These are phyloP conservation scores for Cystofilobasidium capitatum DNA, from an alignment of 768 basidiomycete genomes.

Conservation along the genomic window DNA sequence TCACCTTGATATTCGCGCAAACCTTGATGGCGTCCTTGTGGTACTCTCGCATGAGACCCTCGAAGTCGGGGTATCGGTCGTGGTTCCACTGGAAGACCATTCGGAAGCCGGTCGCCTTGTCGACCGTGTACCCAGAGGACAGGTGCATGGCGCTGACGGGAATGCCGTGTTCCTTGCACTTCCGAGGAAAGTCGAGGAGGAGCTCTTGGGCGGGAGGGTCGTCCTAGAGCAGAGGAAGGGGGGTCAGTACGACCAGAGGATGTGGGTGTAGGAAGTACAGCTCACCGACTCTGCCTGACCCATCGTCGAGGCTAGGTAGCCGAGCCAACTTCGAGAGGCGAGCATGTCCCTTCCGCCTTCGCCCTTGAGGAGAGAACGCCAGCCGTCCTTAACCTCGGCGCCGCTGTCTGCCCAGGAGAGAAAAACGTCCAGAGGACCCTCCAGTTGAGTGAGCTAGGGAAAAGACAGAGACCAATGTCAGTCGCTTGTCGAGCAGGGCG, in stretches of 20 bases:
- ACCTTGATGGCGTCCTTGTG: slow-evolving; percentile 37
- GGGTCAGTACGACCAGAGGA: too few relatives aligned
- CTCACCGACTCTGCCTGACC: slow-evolving; percentile 35
- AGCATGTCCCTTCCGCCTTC: slow-evolving; percentile 5
- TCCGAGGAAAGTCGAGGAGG: slow-evolving; percentile 34
- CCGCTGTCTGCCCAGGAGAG: slow-evolving; percentile 33
- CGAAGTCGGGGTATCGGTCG: slow-evolving; percentile 39
- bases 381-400: slow-evolving; percentile 31
- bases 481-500: too few relatives aligned
- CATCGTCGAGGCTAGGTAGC: slow-evolving; percentile 38
- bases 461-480: too few relatives aligned
- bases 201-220: slow-evolving; percentile 36
- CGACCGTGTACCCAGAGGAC: slow-evolving; percentile 37
- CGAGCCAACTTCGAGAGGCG: slow-evolving; percentile 13
- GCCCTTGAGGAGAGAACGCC: slow-evolving; percentile 22
- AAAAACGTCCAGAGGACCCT: slow-evolving; percentile 37
- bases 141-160: slow-evolving; percentile 38
- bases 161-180: slow-evolving; percentile 37
- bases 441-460: slow-evolving; percentile 31
- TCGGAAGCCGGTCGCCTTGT: slow-evolving; percentile 2
- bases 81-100: slow-evolving; percentile 21
- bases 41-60: slow-evolving; percentile 33
- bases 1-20: background rate
- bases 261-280: too few relatives aligned
- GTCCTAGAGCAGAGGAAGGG: too few relatives aligned